Percentiles rank a stretch among this genome's conserved stretches.
Evolutionary conservation across 768 basidiomycete genomes (phyloP).

Genomic region (Terana coerulea): DNA sequence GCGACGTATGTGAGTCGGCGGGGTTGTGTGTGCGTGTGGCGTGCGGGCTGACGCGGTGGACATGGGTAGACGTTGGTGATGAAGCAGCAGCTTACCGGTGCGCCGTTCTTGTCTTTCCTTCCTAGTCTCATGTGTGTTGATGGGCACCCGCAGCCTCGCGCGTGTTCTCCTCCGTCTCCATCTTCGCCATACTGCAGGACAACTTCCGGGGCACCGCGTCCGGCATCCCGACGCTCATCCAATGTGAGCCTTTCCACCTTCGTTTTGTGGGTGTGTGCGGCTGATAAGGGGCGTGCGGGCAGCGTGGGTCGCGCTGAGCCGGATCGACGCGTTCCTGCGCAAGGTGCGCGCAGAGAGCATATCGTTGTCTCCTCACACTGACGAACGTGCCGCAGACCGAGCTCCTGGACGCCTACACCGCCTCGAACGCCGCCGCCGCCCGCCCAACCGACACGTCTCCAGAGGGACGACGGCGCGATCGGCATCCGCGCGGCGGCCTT

Average conservation of each 20-base stretch:
- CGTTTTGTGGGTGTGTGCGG: not conserved
- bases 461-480: too few species aligned
- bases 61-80: conserved; percentile 29
- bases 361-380: conserved; percentile 13
- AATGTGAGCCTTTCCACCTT: not conserved
- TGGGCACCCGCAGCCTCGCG: not conserved
- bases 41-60: not conserved
- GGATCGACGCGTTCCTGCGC: conserved; percentile 2
- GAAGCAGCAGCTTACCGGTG: conserved; percentile 28
- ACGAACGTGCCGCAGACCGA: conserved; percentile 30
- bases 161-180: conserved; percentile 42
- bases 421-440: not conserved
- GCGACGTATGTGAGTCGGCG: conserved; percentile 43
- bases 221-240: not conserved
- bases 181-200: conserved; percentile 48
- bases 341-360: conserved; percentile 23
- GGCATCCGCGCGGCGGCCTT: conserved; percentile 24
- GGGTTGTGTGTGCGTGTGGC: too few species aligned
- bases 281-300: not conserved
- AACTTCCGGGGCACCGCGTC: conserved; percentile 26
- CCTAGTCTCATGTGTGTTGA: not conserved
- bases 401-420: conserved; percentile 24
- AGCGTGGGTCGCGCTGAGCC: conserved; percentile 4
- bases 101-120: not conserved
- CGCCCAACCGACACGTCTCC: not conserved